A percentile compares a stretch with the other conserved stretches of the same genome.
Evolutionary conservation across 306 rosid species (phyloP).

Genomic region (Boehmeria nivea): DNA sequence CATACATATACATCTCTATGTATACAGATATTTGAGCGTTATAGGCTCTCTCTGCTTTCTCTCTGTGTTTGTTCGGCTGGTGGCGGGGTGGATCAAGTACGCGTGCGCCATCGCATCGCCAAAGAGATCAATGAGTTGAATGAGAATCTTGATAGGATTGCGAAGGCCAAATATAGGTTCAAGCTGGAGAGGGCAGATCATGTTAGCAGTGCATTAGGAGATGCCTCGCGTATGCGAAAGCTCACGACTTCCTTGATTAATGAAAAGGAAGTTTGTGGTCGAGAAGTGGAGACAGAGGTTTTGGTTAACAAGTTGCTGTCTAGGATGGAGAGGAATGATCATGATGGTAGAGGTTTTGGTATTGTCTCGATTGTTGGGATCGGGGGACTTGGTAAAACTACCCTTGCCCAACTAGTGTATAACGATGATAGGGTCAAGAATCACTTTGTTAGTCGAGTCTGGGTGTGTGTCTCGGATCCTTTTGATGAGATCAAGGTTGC

Average conservation of each 20-base stretch:
- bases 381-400: conserved; percentile 27
- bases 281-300: conserved; percentile 1
- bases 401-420: conserved; percentile 9
- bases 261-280: conserved; percentile 8
- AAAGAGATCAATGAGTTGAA: no score
- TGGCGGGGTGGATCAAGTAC: no score
- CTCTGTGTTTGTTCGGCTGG: background rate
- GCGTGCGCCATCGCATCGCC: no score
- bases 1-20: no score
- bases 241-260: conserved; percentile 4
- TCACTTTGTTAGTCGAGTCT: conserved; percentile 5
- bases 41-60: background rate
- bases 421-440: conserved; percentile 4
- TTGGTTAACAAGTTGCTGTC: conserved; percentile 2
- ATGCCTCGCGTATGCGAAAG: background rate
- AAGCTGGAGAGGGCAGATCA: no score
- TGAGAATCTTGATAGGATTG: no score
- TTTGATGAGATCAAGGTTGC: conserved; percentile 14
- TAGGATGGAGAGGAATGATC: background rate
- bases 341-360: background rate
- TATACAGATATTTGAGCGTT: no score
- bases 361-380: conserved; percentile 19
- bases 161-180: no score
- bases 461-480: conserved; percentile 24
- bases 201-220: no score